phyloP scores from a whole-genome alignment of 1,139 yeast genomes.

The Candida frijolesensis region DNA sequence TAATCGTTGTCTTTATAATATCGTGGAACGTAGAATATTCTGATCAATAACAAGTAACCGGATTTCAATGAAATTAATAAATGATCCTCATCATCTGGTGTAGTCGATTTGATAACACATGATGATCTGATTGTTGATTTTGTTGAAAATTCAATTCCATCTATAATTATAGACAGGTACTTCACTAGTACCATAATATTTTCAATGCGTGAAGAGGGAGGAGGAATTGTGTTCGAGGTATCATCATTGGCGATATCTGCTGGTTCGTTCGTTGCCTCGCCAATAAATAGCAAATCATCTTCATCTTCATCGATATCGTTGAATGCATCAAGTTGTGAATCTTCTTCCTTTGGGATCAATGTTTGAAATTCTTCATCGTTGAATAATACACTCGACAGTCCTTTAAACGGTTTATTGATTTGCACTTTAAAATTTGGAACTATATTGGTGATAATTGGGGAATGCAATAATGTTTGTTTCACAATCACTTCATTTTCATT shows the following conservation, averaged over 20 bases:
- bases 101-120: slow-evolving; percentile 26
- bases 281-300: slow-evolving; percentile 15
- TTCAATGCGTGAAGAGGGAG: slow-evolving; percentile 9
- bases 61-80: slow-evolving; percentile 44
- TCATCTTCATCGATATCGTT: slow-evolving; percentile 38
- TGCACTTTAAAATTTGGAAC: slow-evolving; percentile 37
- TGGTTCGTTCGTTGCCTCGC: slow-evolving; percentile 5
- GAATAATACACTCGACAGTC: slow-evolving; percentile 34
- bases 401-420: slow-evolving; percentile 34
- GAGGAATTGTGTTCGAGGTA: background rate
- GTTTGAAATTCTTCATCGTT: slow-evolving; percentile 45
- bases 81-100: slow-evolving; percentile 39
- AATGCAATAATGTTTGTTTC: slow-evolving; percentile 39
- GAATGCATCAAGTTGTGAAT: slow-evolving; percentile 43
- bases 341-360: slow-evolving; percentile 38
- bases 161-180: slow-evolving; percentile 35
- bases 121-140: slow-evolving; percentile 42
- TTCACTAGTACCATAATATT: slow-evolving; percentile 33
- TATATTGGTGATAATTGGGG: slow-evolving; percentile 39
- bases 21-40: slow-evolving; percentile 39
- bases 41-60: slow-evolving; percentile 42
- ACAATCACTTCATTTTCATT: slow-evolving; percentile 16
- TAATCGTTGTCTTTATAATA: slow-evolving; percentile 30
- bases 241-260: background rate
- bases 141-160: slow-evolving; percentile 35